Conservation (phyloP, 768 basidiomycete species). For the Leccinum longicurvipes region DNA sequence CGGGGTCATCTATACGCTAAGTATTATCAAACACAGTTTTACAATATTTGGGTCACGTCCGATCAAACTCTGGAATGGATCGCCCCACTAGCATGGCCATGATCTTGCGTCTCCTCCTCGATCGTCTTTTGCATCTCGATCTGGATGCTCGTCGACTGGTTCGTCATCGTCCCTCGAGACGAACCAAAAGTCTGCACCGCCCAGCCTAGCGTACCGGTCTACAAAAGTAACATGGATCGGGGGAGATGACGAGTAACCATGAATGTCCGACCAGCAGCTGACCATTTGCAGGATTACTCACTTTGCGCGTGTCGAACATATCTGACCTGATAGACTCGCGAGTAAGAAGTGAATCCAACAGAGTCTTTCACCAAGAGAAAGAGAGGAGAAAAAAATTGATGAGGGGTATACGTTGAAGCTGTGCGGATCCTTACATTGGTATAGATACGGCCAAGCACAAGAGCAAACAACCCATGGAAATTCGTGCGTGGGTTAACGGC, state of each 20-base stretch:
- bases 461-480: not conserved
- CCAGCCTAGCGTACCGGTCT: not conserved
- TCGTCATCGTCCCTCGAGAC: not conserved
- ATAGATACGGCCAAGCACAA: not conserved
- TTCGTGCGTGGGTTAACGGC: not conserved
- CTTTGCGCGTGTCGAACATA: not conserved
- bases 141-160: not conserved
- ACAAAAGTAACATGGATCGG: not conserved
- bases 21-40: not conserved
- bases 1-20: too few species aligned
- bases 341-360: conserved; percentile 9
- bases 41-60: not conserved
- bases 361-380: conserved; percentile 2
- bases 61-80: not conserved
- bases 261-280: not conserved
- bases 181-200: not conserved
- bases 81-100: not conserved
- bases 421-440: not conserved
- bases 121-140: not conserved
- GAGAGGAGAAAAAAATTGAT: not conserved
- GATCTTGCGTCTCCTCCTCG: not conserved
- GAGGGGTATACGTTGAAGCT: too few species aligned
- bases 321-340: not conserved
- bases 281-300: not conserved
- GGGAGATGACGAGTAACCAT: not conserved